Evolutionary conservation across 2,329 filamentous ascomycete genomes (phyloP).

Genomic region (Talaromyces pinophilus): DNA sequence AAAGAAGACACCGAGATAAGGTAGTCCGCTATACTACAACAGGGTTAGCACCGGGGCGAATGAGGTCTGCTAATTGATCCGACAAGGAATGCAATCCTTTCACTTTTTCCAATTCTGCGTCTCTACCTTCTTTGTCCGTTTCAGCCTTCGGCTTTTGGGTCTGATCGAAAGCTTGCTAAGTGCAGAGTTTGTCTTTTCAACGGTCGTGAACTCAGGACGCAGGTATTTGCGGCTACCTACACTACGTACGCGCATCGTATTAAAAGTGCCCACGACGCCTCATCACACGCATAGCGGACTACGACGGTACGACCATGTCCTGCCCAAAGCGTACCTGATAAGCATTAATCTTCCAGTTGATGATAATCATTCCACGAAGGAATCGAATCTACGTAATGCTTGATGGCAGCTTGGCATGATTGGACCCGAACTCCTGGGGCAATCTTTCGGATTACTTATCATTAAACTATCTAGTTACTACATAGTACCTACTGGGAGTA

Average conservation of each 20-base stretch:
- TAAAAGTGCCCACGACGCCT: background rate
- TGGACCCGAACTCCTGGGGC: background rate
- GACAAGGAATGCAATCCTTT: background rate
- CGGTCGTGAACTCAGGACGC: background rate
- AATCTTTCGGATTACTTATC: background rate
- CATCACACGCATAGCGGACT: background rate
- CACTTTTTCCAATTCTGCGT: background rate
- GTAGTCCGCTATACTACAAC: background rate
- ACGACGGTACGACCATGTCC: background rate
- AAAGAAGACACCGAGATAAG: slow-evolving; percentile 1
- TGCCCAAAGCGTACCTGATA: slow-evolving; percentile 5
- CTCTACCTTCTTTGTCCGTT: slow-evolving; percentile 3
- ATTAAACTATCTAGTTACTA: background rate
- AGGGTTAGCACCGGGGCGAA: background rate
- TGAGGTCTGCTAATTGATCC: background rate
- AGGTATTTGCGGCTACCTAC: background rate
- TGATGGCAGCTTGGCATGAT: background rate
- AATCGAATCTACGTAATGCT: background rate
- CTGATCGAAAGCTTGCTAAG: background rate
- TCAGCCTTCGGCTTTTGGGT: background rate
- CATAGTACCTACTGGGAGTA: background rate
- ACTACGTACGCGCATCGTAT: background rate
- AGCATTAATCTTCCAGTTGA: background rate
- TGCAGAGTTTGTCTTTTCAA: background rate
- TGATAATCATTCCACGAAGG: background rate